These are phyloP conservation scores for Penicillium italicum DNA, from an alignment of 2,329 filamentous ascomycete species.

Conservation along the genomic window DNA sequence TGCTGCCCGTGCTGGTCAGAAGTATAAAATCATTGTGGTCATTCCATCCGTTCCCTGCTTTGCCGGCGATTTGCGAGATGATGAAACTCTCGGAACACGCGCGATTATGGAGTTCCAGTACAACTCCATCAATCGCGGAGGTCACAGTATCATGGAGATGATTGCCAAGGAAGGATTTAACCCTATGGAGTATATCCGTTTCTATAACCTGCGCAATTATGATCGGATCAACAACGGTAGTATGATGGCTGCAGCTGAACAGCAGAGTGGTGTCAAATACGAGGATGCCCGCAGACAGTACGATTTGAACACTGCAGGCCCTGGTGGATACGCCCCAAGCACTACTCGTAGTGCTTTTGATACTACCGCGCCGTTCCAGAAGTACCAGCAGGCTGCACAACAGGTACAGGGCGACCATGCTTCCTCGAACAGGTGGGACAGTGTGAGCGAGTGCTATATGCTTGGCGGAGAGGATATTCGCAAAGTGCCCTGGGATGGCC, in stretches of 20 bases:
- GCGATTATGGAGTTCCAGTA: constrained; percentile 99
- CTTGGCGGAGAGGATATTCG: constrained; percentile 67
- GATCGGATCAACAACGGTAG: constrained; percentile 69
- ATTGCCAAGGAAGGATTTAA: constrained; percentile 73
- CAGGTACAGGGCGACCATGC: constrained; percentile 48
- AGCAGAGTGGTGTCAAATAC: constrained; percentile 44
- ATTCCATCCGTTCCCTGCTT: constrained; percentile 93
- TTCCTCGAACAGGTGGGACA: constrained; percentile 63
- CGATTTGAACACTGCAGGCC: constrained; percentile 45
- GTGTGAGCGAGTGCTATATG: constrained; percentile 80
- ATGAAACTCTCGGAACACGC: constrained; percentile 78
- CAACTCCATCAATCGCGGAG: constrained; percentile 89
- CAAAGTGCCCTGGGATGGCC: constrained; percentile 57
- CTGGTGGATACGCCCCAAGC: constrained; percentile 42
- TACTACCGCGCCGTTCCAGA: constrained; percentile 52
- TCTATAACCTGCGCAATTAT: constrained; percentile 92
- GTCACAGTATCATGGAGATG: constrained; percentile 83
- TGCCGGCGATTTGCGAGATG: constrained; percentile 80
- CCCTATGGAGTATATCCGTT: constrained; percentile 77
- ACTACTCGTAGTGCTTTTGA: constrained; percentile 35
- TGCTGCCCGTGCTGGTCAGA: constrained; percentile 75
- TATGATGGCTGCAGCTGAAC: constrained; percentile 37
- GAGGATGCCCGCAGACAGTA: constrained; percentile 44
- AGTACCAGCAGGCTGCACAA: constrained; percentile 68
- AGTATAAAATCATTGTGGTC: constrained; percentile 84